Base-by-base conservation (phyloP, 345 rosid species). In the Nasturtium officinale region DNA sequence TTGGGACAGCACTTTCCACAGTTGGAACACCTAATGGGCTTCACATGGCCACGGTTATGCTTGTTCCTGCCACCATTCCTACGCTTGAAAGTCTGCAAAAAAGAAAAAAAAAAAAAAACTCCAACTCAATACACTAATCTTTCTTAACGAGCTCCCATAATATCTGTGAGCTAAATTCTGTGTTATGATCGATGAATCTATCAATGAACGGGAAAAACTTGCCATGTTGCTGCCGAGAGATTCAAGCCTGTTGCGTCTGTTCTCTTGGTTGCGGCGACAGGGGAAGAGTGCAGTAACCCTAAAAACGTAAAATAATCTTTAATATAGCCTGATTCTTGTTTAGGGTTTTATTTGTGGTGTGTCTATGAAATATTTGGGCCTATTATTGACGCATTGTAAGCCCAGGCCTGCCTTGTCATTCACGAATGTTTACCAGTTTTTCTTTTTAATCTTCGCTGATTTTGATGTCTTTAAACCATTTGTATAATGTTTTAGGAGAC, bases 1-100 rank as follows among this genome's bases (percentile, higher is more conserved):
- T 91, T 91, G 0, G 98, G 96, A 75, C 98, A 92, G 81, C 95
- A 88, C 30, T 92, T 92, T n/a, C 95, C 98, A 71, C 98, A 90
- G 81, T 92, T 92, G 70, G 98, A 90, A 81, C 98, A 92, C 74
- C 96, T 91, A 21, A 92, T 86, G 69, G 87, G 85, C 57, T 92
- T 92, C 73, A 87, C 92, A 30, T 92, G 98, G 12, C 96, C 98
- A 12, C 96, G 92, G 72, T 96, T 92, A 70, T 92, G 95, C 92
- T 92, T 92, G 90, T 90, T 90, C 62, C 98, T 87, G 16, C 96
- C 98, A 58, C 92, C 92, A n/a, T 90, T 92, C 82, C 96, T 84
- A 12, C 96, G 88, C 87, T 92, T 92, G 87, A 90, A 90, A 6
- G 96, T 88, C 98, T 92, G 74, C 28, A 61, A 23, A 3, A 25